Evolutionary conservation across 441 rosid genomes (phyloP).

Genomic region (Populus hybrid): DNA sequence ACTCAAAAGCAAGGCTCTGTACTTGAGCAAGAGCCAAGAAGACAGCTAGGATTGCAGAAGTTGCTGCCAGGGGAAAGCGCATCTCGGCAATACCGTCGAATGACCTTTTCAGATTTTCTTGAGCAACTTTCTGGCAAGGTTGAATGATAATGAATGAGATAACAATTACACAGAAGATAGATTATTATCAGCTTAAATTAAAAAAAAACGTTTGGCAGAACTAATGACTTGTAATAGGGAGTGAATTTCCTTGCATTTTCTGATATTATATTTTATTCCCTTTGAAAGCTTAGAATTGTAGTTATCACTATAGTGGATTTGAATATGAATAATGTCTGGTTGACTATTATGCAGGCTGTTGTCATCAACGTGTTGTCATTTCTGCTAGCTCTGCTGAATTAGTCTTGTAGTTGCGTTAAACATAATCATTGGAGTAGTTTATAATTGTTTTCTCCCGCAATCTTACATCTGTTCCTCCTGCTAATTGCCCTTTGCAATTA

Average conservation of each 20-base stretch:
- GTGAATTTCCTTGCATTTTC: conserved; percentile 6
- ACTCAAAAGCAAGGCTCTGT: background rate
- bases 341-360: background rate
- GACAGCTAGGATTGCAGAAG: background rate
- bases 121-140: background rate
- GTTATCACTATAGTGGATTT: background rate
- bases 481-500: background rate
- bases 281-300: background rate
- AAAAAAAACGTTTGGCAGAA: background rate
- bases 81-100: background rate
- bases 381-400: background rate
- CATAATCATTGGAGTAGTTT: background rate
- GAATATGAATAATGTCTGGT: background rate
- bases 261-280: background rate
- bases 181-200: background rate
- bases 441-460: no score
- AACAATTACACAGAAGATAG: background rate
- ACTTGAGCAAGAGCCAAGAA: conserved; percentile 6
- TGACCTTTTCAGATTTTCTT: background rate
- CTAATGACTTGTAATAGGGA: background rate
- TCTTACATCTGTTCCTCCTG: no score
- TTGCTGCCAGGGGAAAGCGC: background rate
- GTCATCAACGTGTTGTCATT: background rate
- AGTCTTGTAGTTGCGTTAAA: background rate
- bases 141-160: background rate